Evolutionary conservation across 257 asterid genomes (phyloP), one percentile per base, ranked within the genome.

Genomic region (Nemophila menziesii): DNA sequence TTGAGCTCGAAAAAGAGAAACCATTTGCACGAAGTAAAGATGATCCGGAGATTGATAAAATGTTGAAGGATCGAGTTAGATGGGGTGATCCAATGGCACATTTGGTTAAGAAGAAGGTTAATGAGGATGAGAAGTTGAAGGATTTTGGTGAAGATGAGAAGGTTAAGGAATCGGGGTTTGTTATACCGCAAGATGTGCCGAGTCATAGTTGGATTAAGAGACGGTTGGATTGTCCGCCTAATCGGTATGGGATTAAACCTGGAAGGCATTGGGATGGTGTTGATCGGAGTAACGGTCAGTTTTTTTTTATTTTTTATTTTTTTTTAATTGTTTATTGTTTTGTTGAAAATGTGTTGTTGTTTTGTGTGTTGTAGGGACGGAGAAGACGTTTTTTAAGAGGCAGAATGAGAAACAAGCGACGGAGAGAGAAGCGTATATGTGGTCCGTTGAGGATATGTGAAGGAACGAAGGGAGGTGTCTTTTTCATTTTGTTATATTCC

Each of bases 81-180:
- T 87, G 82, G 82, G 97, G 95, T 52, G 96, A 86, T 53, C 96
- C 96, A 2, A 86, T 86, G 94, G 92, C 95, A 13, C 95, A 89
- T 64, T 66, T 84, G 61, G 95, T 70, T 39, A 75, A 71, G 95
- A 75, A 67, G 54, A 82, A 75, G 71, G 70, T 55, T 17, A 14
- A 54, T 50, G 92, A 72, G 33, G 51, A 69, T 26, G 61, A 56
- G n/a, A n/a, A n/a, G 46, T 68, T 86, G 58, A 75, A 70, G 2
- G 68, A 86, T 54, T 55, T 86, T 7, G 97, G 97, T 0, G 75
- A 74, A 19, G 63, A 57, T 27, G 93, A 77, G 53, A 77, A 46
- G 79, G 77, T 82, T 94, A 79, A 79, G 56, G 85, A 77, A 49
- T 82, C 93, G 0, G 97, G 97, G 13, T 86, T 86, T 62, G 61